A percentile compares a stretch with the other conserved stretches of the same genome.
phyloP scores from a whole-genome alignment of 352 stramenopile species.

The Globisporangium takayamanum region DNA sequence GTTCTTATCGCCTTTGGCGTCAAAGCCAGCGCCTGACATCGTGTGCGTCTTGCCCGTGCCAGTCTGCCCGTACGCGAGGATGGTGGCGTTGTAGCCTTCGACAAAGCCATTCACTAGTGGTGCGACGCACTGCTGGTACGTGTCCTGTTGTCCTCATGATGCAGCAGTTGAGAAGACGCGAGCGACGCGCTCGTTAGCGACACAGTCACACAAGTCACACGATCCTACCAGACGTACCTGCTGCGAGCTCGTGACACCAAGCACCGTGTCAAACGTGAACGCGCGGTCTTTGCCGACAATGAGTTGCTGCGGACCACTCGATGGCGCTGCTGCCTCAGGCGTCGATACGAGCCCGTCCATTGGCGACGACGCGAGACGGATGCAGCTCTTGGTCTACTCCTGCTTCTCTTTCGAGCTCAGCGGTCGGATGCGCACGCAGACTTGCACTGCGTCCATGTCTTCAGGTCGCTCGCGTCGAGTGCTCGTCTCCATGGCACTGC shows the following conservation, averaged over 20 bases:
- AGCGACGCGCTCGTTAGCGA: neutral
- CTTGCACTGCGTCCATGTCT: constrained; percentile 56
- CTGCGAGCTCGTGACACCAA: constrained; percentile 68
- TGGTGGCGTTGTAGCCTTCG: constrained; percentile 78
- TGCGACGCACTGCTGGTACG: constrained; percentile 63
- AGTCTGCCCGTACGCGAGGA: constrained; percentile 83
- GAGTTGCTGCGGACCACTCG: constrained; percentile 45
- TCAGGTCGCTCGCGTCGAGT: constrained; percentile 21
- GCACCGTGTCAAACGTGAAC: constrained; percentile 89
- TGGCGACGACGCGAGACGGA: constrained; percentile 43
- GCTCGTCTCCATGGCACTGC: neutral
- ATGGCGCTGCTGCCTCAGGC: neutral
- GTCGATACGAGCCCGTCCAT: constrained; percentile 33
- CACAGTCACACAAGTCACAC: neutral
- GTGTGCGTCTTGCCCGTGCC: constrained; percentile 95
- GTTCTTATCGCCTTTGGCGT: constrained; percentile 49
- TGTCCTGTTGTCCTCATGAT: constrained; percentile 23
- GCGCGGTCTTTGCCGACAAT: constrained; percentile 76
- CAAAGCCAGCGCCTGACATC: constrained; percentile 76
- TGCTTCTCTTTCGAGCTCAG: constrained; percentile 56
- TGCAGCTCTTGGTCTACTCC: constrained; percentile 71
- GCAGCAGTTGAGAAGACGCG: neutral
- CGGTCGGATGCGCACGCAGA: constrained; percentile 71
- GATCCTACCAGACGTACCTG: constrained; percentile 19
- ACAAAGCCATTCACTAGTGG: constrained; percentile 73